Evolutionary conservation across 2,329 filamentous ascomycete genomes (phyloP).

Genomic region (Aspergillus brunneoviolaceus): DNA sequence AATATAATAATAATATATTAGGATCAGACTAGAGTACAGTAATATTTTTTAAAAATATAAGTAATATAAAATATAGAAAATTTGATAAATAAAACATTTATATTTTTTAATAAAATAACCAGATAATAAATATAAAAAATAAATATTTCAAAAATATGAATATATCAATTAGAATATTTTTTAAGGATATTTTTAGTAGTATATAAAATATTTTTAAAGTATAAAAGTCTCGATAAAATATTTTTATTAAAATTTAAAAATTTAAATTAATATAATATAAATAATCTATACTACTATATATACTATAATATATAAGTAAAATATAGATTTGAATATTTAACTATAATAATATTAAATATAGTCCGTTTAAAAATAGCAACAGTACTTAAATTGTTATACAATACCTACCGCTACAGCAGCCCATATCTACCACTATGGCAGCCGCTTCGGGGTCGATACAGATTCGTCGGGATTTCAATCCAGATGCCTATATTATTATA

Average conservation of each 20-base stretch:
- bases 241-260: not conserved
- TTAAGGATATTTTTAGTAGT: not conserved
- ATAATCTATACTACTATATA: too few relatives aligned
- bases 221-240: not conserved
- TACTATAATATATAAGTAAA: too few relatives aligned
- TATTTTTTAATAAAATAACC: not conserved
- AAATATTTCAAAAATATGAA: not conserved
- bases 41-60: not conserved
- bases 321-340: too few relatives aligned
- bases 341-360: too few relatives aligned
- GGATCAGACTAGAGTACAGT: accelerated
- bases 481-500: too few relatives aligned
- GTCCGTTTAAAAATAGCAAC: too few relatives aligned
- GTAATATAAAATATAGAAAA: not conserved
- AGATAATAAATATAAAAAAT: not conserved
- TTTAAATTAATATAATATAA: not conserved
- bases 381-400: too few relatives aligned
- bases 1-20: not conserved
- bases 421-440: too few relatives aligned
- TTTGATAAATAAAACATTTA: too few relatives aligned
- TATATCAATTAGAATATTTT: not conserved
- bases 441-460: too few relatives aligned
- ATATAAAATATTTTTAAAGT: not conserved
- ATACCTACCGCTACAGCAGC: too few relatives aligned
- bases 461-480: too few relatives aligned